Evolutionary conservation across 1,284 basidiomycete genomes (phyloP).

Genomic region (Apiotrichum sp.): DNA sequence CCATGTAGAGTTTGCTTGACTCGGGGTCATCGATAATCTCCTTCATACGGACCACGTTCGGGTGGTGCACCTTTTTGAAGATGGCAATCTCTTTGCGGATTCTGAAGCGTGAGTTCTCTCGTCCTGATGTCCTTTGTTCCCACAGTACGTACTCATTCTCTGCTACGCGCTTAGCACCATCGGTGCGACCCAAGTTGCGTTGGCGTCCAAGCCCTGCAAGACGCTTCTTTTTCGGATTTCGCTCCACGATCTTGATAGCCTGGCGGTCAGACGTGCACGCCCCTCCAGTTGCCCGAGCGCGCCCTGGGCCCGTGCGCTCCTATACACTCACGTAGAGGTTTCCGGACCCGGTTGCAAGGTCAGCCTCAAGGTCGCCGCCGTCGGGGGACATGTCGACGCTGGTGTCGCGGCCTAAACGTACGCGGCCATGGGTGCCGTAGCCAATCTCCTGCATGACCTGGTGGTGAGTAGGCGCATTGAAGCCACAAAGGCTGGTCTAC

Average conservation of each 20-base stretch:
- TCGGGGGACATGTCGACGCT: conserved; percentile 24
- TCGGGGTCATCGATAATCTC: conserved; percentile 94
- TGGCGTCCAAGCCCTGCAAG: conserved; percentile 52
- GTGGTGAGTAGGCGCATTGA: neutral
- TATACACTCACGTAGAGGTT: conserved; percentile 15
- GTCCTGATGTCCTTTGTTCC: conserved; percentile 7
- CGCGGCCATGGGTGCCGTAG: conserved; percentile 73
- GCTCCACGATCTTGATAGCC: conserved; percentile 78
- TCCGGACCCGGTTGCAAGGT: conserved; percentile 15
- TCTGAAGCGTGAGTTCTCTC: conserved; percentile 27
- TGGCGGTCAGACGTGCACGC: conserved; percentile 32
- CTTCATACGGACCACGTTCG: conserved; percentile 82
- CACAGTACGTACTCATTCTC: conserved; percentile 36
- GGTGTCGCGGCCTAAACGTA: conserved; percentile 63
- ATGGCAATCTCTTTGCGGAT: conserved; percentile 86
- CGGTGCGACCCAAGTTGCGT: conserved; percentile 31
- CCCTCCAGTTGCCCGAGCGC: no score
- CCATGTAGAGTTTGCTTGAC: conserved; percentile 86
- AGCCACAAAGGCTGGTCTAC: conserved; percentile 1
- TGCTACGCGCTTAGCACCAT: conserved; percentile 52
- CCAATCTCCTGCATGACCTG: conserved; percentile 60
- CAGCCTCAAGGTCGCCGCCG: conserved; percentile 10
- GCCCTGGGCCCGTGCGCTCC: no score
- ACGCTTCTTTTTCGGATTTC: conserved; percentile 58
- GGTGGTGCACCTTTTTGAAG: conserved; percentile 92